Evolutionary conservation across 1,139 yeast species (phyloP).

Genomic region (Debaryomyces subglobosus): DNA sequence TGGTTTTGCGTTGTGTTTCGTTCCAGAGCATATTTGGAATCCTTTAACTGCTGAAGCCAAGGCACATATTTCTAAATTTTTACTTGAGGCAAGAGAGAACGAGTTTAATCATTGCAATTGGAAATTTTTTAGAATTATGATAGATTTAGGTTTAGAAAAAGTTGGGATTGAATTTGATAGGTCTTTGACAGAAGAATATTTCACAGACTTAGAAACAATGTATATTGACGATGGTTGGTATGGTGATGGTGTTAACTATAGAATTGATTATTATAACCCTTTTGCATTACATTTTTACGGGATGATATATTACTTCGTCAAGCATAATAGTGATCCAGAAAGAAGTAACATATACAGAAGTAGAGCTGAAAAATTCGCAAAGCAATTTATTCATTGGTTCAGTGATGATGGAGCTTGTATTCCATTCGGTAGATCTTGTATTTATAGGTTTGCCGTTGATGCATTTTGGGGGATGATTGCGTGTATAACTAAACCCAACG

Average conservation of each 20-base stretch:
- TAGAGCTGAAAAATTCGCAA: constrained; percentile 23
- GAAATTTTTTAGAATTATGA: constrained; percentile 28
- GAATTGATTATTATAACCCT: constrained; percentile 30
- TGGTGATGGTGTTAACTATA: constrained; percentile 24
- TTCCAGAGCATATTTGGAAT: constrained; percentile 26
- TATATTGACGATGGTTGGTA: constrained; percentile 32
- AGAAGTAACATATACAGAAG: constrained; percentile 17
- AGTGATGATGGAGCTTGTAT: constrained; percentile 25
- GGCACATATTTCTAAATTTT: constrained; percentile 18
- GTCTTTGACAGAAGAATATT: constrained; percentile 15
- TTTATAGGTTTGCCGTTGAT: constrained; percentile 28
- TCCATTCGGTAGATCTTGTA: constrained; percentile 32
- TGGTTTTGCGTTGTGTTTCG: constrained; percentile 24
- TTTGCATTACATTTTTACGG: constrained; percentile 32
- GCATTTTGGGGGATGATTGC: constrained; percentile 31
- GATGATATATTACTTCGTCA: constrained; percentile 19
- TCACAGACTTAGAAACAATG: constrained; percentile 22
- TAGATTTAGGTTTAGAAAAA: constrained; percentile 25
- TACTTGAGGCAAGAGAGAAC: constrained; percentile 18
- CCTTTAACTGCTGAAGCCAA: constrained; percentile 23
- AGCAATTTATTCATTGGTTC: constrained; percentile 23
- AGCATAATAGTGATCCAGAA: constrained; percentile 16
- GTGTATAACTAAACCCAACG: constrained; percentile 17
- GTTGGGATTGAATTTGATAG: constrained; percentile 22
- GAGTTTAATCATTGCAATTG: constrained; percentile 24